Evolutionary conservation across 2,329 filamentous ascomycete genomes (phyloP), one percentile per base, ranked within the genome.

Genomic region (Magnaporthiopsis rhizophila): DNA sequence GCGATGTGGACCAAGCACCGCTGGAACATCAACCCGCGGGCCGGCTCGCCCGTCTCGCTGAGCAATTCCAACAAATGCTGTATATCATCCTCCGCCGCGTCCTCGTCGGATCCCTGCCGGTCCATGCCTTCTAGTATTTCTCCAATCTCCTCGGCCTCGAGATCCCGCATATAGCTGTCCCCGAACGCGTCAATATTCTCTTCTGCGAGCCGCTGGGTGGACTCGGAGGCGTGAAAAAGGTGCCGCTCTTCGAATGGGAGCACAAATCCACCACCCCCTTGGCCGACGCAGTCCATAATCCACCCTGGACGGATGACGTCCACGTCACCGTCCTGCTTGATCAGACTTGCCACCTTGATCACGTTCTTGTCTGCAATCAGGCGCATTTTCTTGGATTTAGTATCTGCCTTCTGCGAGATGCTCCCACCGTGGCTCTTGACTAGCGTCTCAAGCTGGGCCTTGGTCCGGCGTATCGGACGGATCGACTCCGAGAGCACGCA

Each of bases 381-480:
- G 50, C 95, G 80, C 67, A 89, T 92, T 34, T 21, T 53, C 59
- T 81, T 77, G 0, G 84, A 78, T 3, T 80, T 81, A 1, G 85
- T 83, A 5, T 80, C 83, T 8, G 91, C 84, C 13, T 87, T 88
- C 72, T 97, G 92, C 9, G 89, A 89, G 38, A 97, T 82, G 12
- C 78, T 85, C 7, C 92, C 95, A 3, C 94, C 94, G 66, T 97
- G 87, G 6, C 87, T 84, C 74, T 95, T 97, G 70, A 98, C 84
- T 1, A 96, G 75, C 11, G 85, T 80, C 74, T 98, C 93, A 1
- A 99, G 78, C 67, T 96, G 88, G 0, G 83, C 80, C 74, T 97
- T 97, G 7, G 83, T 83, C 73, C 86, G 92, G 75, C 91, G 95
- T 30, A 80, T 77, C 0, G 91, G 90, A 58, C 83, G 80, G 1